phyloP scores from a whole-genome alignment of 345 rosid genomes.

The Gossypium bickii region DNA sequence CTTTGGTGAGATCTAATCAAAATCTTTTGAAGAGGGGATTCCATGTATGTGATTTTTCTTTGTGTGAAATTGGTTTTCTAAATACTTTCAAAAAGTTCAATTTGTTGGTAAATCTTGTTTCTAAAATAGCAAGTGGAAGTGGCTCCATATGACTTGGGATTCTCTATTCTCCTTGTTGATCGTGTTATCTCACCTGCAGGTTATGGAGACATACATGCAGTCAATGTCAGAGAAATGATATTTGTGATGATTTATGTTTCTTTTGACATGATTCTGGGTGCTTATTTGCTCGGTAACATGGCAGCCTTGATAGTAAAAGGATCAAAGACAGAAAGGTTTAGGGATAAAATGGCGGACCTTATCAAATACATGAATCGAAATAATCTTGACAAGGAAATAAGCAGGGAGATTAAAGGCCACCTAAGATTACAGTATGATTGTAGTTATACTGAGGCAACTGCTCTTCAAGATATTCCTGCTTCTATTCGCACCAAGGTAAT shows the following conservation, averaged over 20 bases:
- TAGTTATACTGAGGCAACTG: constrained; percentile 47
- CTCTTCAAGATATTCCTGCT: constrained; percentile 78
- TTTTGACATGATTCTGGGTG: constrained; percentile 86
- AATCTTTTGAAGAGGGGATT: too few species aligned
- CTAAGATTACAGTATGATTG: constrained; percentile 56
- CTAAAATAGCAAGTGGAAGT: background rate
- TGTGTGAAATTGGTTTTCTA: too few species aligned
- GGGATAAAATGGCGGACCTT: constrained; percentile 74
- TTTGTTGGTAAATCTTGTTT: background rate
- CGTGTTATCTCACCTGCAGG: constrained; percentile 38
- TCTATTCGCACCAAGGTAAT: constrained; percentile 72
- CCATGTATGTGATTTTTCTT: too few species aligned
- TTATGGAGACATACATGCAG: constrained; percentile 89
- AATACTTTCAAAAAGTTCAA: background rate
- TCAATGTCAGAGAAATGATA: constrained; percentile 80
- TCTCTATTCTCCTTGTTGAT: background rate
- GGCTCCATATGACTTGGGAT: background rate
- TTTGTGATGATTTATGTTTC: constrained; percentile 78
- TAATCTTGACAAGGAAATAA: constrained; percentile 52
- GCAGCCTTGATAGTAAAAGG: constrained; percentile 88
- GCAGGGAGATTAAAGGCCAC: constrained; percentile 62
- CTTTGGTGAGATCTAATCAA: too few species aligned
- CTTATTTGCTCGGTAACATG: constrained; percentile 90
- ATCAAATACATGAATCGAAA: constrained; percentile 64
- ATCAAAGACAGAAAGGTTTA: constrained; percentile 71